Evolutionary conservation across 2,329 filamentous ascomycete genomes (phyloP), one percentile per base, ranked within the genome.

Genomic region (Penicillium sp.): DNA sequence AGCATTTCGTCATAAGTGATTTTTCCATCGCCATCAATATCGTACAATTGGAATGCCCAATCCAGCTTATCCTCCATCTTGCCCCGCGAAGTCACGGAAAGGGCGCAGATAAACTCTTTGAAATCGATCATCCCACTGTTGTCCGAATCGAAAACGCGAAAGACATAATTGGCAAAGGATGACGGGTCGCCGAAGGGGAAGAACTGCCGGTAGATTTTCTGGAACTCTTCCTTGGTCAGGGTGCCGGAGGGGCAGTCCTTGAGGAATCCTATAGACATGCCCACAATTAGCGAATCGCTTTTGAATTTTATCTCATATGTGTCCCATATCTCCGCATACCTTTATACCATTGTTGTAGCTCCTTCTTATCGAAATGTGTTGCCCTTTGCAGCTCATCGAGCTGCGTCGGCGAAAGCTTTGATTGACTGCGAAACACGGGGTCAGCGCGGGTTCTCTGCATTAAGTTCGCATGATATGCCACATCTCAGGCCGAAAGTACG

Each of bases 11-110:
- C 91, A 76, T 97, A 99, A 76, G 90, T 96, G 73, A 99, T 99
- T 82, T 97, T 96, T 72, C 94, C 94, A 75, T 99, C 94, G 56
- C 94, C 93, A 72, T 99, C 94, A 71, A 99, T 97, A 78, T 99
- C 94, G 78, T 99, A 99, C 67, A 99, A 83, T 81, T 99, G 93
- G 80, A 99, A 99, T 17, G 94, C 94, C 94, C 94, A 99, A 76
- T 97, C 93, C 57, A 99, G 84, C 79, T 99, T 99, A 79, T 99
- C 94, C 79, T 99, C 94, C 91, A 97, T 96, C 82, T 96, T 96
- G 72, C 94, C 94, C 68, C 94, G 87, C 78, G 91, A 96, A 50
- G 94, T 99, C 72, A 99, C 93, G 77, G 91, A 96, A 63, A 99
- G 81, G 29, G 94, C 94, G 80, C 93, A 97, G 78, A 99, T 99